phyloP scores from a whole-genome alignment of 108 stramenopile species.

The Licmophora abbreviata region DNA sequence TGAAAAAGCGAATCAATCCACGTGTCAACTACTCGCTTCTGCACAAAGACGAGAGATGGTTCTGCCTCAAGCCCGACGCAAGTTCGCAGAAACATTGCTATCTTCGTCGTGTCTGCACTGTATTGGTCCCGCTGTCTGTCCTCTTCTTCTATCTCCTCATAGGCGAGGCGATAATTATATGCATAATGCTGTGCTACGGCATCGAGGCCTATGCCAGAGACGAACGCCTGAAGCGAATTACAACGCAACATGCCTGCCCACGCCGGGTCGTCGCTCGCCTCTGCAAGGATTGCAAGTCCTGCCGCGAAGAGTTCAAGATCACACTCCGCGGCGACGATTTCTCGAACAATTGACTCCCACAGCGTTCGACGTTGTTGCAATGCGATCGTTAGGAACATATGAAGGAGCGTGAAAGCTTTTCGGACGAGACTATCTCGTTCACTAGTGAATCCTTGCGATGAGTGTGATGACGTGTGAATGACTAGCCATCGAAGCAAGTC shows the following conservation, averaged over 20 bases:
- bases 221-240: no score
- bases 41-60: slow-evolving; percentile 16
- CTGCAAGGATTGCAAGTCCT: slow-evolving; percentile 39
- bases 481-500: slow-evolving; percentile 68
- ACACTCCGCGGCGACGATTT: slow-evolving; percentile 53
- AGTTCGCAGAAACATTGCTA: slow-evolving; percentile 28
- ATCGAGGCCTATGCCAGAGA: no score
- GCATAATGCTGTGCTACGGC: no score
- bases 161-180: no score
- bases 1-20: slow-evolving; percentile 38
- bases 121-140: slow-evolving; percentile 1
- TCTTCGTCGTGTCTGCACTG: slow-evolving; percentile 12
- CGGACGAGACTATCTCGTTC: background rate
- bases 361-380: slow-evolving; percentile 6
- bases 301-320: slow-evolving; percentile 43
- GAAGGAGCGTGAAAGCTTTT: slow-evolving; percentile 3
- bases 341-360: slow-evolving; percentile 55
- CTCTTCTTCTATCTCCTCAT: no score
- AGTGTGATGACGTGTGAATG: slow-evolving; percentile 41
- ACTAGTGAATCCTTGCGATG: slow-evolving; percentile 3
- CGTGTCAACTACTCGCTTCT: slow-evolving; percentile 23
- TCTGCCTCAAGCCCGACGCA: slow-evolving; percentile 34
- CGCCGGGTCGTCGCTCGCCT: no score
- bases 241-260: no score
- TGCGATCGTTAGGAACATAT: background rate